Conservation (phyloP, 495 filamentous ascomycete species). For the Lichenothelia convexa region DNA sequence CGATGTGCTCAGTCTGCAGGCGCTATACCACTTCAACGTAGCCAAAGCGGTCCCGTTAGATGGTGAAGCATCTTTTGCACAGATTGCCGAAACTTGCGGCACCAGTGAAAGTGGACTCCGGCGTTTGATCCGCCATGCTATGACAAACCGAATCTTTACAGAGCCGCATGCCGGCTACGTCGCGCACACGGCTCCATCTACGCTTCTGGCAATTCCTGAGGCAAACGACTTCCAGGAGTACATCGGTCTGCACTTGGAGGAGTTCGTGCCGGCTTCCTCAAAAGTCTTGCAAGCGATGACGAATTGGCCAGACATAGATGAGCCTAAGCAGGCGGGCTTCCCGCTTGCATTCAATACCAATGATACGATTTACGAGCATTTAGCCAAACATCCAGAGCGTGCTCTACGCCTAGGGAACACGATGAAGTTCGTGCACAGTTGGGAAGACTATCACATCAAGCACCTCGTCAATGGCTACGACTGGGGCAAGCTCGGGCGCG, state of each 20-base stretch:
- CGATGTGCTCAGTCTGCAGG: constrained; percentile 4
- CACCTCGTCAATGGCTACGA: too few species aligned
- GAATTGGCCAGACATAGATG: too few species aligned
- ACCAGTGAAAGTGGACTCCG: constrained; percentile 13
- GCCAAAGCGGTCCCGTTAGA: constrained; percentile 2
- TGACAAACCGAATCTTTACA: constrained; percentile 37
- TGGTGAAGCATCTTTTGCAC: neutral
- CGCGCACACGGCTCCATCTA: constrained; percentile 29
- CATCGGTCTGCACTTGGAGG: neutral
- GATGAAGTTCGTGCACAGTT: too few species aligned
- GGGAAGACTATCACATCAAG: too few species aligned
- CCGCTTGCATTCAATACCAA: too few species aligned
- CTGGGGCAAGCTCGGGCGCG: too few species aligned
- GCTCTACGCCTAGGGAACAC: too few species aligned
- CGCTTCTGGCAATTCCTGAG: constrained; percentile 6
- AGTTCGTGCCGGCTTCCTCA: too few species aligned
- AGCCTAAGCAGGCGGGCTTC: too few species aligned
- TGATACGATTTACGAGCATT: too few species aligned
- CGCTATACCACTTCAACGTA: constrained; percentile 4
- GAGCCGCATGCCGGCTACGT: constrained; percentile 32
- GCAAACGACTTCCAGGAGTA: neutral
- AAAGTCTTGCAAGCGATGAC: too few species aligned
- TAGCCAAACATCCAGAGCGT: too few species aligned
- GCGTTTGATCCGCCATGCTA: constrained; percentile 35
- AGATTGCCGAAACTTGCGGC: neutral